These are phyloP conservation scores for Zizania palustris DNA, from an alignment of 202 grass and related monocot genomes.

Conservation along the genomic window DNA sequence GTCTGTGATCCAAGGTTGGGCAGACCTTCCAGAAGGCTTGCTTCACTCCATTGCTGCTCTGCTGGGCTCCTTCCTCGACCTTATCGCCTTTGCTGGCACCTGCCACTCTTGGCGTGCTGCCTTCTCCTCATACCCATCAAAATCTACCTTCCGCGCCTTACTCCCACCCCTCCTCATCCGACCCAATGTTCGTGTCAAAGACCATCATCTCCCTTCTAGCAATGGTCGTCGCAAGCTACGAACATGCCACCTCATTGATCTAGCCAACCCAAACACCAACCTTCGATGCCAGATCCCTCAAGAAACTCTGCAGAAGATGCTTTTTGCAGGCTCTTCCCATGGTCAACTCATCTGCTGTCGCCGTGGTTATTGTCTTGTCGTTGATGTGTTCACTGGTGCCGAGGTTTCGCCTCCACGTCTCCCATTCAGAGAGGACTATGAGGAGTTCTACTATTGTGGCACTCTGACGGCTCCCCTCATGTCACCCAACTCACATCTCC, in stretches of 20 bases:
- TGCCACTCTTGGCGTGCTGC: slow-evolving; percentile 56
- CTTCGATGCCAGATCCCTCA: slow-evolving; percentile 33
- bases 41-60: slow-evolving; percentile 44
- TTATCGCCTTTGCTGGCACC: slow-evolving; percentile 43
- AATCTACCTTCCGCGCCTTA: slow-evolving; percentile 23
- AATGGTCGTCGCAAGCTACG: background rate
- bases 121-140: slow-evolving; percentile 19
- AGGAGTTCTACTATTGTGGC: slow-evolving; percentile 17
- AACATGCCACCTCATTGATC: slow-evolving; percentile 43
- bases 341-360: slow-evolving; percentile 56
- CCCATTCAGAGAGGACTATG: background rate
- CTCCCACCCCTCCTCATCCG: slow-evolving; percentile 47
- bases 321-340: slow-evolving; percentile 50
- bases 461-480: slow-evolving; percentile 45
- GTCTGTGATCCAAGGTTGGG: slow-evolving; percentile 30
- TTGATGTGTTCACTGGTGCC: slow-evolving; percentile 51
- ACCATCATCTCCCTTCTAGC: slow-evolving; percentile 11
- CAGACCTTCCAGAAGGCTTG: slow-evolving; percentile 48
- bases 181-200: background rate
- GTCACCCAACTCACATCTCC: slow-evolving; percentile 48
- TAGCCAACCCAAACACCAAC: background rate
- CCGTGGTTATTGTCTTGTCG: background rate
- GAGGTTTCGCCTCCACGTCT: slow-evolving; percentile 45
- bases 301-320: slow-evolving; percentile 19
- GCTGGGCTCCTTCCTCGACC: slow-evolving; percentile 30